Base-by-base conservation (phyloP, 305 asterid species). In the Withania somnifera region DNA sequence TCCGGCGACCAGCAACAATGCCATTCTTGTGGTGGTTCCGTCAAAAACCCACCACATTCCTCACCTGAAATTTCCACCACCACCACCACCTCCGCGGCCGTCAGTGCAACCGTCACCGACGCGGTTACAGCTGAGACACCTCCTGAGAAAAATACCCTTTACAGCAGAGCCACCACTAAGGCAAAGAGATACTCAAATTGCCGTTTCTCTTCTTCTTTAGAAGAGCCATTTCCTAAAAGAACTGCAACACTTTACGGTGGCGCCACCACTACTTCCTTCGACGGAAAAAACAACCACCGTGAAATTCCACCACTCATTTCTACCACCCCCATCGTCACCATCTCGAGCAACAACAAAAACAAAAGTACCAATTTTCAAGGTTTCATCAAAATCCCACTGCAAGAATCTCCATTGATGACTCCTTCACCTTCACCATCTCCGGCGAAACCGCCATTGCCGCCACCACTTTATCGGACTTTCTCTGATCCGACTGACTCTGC, bases 321-420 rank as follows among this genome's bases (percentile, higher is more conserved):
- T 42, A 7, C 40, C 13, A 9, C 11, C 19, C 7, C 68, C 38
- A 60, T 13, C 9, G 11, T 3, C 3, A 0, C 34, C 20, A 58
- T n/a, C n/a, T n/a, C n/a, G n/a, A n/a, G n/a, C n/a, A n/a, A n/a
- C n/a, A n/a, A n/a, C n/a, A n/a, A n/a, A n/a, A n/a, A n/a, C 36
- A 3, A 63, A 14, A 32, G 20, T 17, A 15, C 17, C 15, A 6
- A 66, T 66, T 66, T 66, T 3, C 75, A 36, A 56, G 68, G 24
- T 1, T 57, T 78, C 82, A 78, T 13, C 15, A 71, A 71, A 42
- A 26, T 81, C 51, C 78, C 79, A 77, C 77, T 81, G 22, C 58
- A 53, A 28, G 52, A 30, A 71, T 6, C 20, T 42, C 78, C 34
- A n/a, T n/a, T n/a, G 38, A 45, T 2, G 8, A 79, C 58, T 14